These are phyloP conservation scores for Candida xyloterini DNA, from an alignment of 805 yeast species.

Conservation along the genomic window DNA sequence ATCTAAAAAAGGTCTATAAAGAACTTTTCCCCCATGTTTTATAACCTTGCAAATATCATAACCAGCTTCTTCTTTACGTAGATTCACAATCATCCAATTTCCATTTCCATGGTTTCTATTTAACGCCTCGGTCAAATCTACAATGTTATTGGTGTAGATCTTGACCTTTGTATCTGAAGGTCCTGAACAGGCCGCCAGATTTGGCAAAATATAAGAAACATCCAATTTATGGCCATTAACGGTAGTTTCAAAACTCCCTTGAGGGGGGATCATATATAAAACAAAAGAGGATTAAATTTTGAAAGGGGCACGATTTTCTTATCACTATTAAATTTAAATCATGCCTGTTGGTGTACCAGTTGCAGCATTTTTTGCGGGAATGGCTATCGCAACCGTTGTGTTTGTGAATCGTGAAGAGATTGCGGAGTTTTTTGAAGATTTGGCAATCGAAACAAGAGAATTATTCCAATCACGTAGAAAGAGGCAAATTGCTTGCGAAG, in stretches of 20 bases:
- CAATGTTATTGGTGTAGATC: slow-evolving; percentile 51
- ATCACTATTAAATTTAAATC: slow-evolving; percentile 1
- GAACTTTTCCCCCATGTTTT: slow-evolving; percentile 38
- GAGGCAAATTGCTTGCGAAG: slow-evolving; percentile 9
- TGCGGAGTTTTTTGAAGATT: slow-evolving; percentile 24
- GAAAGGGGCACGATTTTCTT: slow-evolving; percentile 5
- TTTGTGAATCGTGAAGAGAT: slow-evolving; percentile 28
- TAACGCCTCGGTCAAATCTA: slow-evolving; percentile 49
- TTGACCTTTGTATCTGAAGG: slow-evolving; percentile 52
- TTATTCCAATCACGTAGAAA: slow-evolving; percentile 11
- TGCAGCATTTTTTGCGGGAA: slow-evolving; percentile 26
- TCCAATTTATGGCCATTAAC: slow-evolving; percentile 40
- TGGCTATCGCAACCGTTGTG: slow-evolving; percentile 25
- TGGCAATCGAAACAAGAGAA: slow-evolving; percentile 18
- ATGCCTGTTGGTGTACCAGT: slow-evolving; percentile 6
- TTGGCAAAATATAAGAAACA: slow-evolving; percentile 61
- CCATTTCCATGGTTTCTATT: slow-evolving; percentile 41
- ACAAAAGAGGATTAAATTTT: background rate
- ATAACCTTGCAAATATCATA: slow-evolving; percentile 31
- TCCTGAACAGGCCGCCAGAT: slow-evolving; percentile 70
- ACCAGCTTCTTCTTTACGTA: slow-evolving; percentile 55
- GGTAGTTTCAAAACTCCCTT: background rate
- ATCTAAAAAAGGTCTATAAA: slow-evolving; percentile 63
- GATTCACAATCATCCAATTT: slow-evolving; percentile 73
- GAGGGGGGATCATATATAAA: slow-evolving; percentile 3